Conservation (phyloP, 768 basidiomycete species). For the Pluteus cervinus region DNA sequence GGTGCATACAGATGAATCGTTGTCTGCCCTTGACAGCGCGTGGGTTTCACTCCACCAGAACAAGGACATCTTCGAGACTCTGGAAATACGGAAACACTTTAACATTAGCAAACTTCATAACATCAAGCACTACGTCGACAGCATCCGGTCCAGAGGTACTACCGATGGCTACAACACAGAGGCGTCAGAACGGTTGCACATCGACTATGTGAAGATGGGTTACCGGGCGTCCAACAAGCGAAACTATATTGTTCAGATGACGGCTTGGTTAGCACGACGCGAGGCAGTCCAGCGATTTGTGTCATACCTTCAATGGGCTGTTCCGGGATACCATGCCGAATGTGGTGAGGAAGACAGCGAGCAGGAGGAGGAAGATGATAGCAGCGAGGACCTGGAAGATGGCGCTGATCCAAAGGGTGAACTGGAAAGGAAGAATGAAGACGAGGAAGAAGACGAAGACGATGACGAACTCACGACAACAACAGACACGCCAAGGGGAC, state of each 20-base stretch:
- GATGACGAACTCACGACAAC: too few species aligned
- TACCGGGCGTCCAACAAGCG: constrained; percentile 23
- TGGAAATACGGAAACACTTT: constrained; percentile 27
- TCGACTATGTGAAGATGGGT: constrained; percentile 29
- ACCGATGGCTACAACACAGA: too few species aligned
- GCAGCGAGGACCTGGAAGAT: too few species aligned
- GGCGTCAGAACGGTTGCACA: too few species aligned
- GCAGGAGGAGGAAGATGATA: constrained; percentile 1
- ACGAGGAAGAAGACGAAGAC: too few species aligned
- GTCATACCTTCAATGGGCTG: constrained; percentile 22
- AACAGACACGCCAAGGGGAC: too few species aligned
- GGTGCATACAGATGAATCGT: constrained; percentile 18
- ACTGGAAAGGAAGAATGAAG: too few species aligned
- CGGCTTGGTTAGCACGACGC: constrained; percentile 25
- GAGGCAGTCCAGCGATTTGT: constrained; percentile 22
- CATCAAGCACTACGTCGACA: constrained; percentile 24
- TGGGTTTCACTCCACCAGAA: constrained; percentile 29
- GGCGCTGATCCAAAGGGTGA: too few species aligned
- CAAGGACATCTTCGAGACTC: constrained; percentile 27
- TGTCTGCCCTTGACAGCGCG: constrained; percentile 17
- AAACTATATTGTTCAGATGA: constrained; percentile 32
- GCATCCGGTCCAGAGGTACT: too few species aligned
- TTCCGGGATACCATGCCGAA: constrained; percentile 4
- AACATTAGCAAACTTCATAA: constrained; percentile 40
- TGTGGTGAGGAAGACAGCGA: neutral